Conservation (phyloP, 2,329 filamentous ascomycete species). For the Diplodia seriata region DNA sequence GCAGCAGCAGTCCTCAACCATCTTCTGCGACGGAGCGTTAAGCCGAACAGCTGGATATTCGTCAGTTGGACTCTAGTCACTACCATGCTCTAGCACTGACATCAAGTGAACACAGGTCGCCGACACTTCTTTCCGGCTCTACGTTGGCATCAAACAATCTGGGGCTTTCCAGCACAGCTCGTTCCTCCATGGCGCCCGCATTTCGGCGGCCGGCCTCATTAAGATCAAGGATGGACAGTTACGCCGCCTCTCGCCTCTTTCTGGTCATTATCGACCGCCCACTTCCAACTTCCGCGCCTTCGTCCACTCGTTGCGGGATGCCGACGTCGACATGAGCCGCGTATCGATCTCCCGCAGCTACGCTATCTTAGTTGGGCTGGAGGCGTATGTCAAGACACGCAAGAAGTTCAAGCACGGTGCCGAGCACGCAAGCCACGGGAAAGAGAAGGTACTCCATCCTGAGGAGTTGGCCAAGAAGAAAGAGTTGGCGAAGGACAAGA, state of each 20-base stretch:
- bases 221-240: constrained; percentile 83
- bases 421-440: constrained; percentile 59
- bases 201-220: constrained; percentile 82
- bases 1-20: constrained; percentile 79
- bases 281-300: constrained; percentile 84
- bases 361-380: constrained; percentile 80
- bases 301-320: constrained; percentile 72
- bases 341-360: constrained; percentile 84
- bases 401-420: constrained; percentile 65
- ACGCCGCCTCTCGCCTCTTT: constrained; percentile 70
- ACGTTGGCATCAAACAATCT: constrained; percentile 87
- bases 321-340: constrained; percentile 78
- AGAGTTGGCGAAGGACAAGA: constrained; percentile 63
- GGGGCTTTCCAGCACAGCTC: constrained; percentile 92
- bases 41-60: constrained; percentile 93
- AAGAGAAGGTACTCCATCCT: constrained; percentile 67
- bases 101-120: constrained; percentile 57
- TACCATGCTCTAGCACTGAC: constrained; percentile 1
- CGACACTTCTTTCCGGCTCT: constrained; percentile 83
- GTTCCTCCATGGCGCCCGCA: constrained; percentile 82
- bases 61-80: constrained; percentile 49
- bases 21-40: constrained; percentile 77
- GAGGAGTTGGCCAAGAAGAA: constrained; percentile 60
- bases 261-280: constrained; percentile 84
- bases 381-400: constrained; percentile 76